These are phyloP conservation scores for Klebsormidium nitens DNA, from an alignment of 139 green algal genomes.

Conservation along the genomic window DNA sequence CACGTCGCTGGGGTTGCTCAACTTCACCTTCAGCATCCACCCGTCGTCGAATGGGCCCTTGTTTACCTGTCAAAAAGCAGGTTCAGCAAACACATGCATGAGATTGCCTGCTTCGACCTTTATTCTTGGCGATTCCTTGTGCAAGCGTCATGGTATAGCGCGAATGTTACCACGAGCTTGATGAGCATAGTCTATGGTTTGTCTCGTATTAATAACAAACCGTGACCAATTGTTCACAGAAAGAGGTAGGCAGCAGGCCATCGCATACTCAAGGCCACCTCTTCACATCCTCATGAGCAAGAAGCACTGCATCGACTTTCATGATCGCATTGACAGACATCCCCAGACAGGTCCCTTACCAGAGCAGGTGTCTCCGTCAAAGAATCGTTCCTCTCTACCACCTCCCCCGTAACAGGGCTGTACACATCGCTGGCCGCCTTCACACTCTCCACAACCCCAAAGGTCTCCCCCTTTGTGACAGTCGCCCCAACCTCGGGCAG, in stretches of 20 bases:
- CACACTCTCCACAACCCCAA: slow-evolving; percentile 97
- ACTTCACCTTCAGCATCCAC: slow-evolving; percentile 98
- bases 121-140: too few species aligned
- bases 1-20: slow-evolving; percentile 66
- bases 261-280: not conserved
- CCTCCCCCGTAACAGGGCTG: slow-evolving; percentile 78
- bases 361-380: slow-evolving; percentile 65
- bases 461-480: slow-evolving; percentile 76
- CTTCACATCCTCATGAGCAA: not conserved
- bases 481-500: slow-evolving; percentile 85
- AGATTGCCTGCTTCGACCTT: too few species aligned
- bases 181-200: not conserved
- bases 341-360: not conserved
- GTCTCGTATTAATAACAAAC: not conserved
- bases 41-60: slow-evolving; percentile 65
- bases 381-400: slow-evolving; percentile 75
- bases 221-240: not conserved
- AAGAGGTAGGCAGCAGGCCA: not conserved
- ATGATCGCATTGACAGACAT: not conserved
- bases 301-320: not conserved
- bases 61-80: slow-evolving; percentile 89
- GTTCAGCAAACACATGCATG: too few species aligned
- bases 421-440: slow-evolving; percentile 97
- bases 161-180: not conserved
- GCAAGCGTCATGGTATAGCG: too few species aligned